Evolutionary conservation across 2,329 filamentous ascomycete genomes (phyloP), one percentile per base, ranked within the genome.

Genomic region (Botrytis byssoidea): DNA sequence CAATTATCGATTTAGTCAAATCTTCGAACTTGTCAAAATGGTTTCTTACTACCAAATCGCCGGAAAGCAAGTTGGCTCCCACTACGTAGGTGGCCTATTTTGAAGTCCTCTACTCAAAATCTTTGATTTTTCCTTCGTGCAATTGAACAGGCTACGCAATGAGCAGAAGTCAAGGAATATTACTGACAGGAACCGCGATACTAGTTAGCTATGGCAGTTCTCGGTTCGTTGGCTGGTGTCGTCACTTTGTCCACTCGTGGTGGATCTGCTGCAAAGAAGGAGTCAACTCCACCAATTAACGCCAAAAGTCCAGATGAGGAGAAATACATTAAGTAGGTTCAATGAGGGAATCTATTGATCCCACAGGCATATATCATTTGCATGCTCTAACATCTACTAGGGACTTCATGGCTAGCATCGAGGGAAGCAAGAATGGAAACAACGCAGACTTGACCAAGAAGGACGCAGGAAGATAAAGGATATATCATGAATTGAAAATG

Each of bases 321-420:
- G 77, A 81, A 74, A 70, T 82, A 81, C 74, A 81, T 82, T 74
- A 80, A 81, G 80, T 81, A 79, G 70, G 80, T 79, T 55, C 48
- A 20, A 6, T 25, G 14, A 22, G 32, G 12, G 37, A 6, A 70
- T 55, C 35, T 35, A 29, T 29, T 29, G 20, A 22, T n/a, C 3
- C n/a, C 18, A 46, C 37, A 46, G 37, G 55, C 44, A 9, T 25
- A 16, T 48, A 42, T 14, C 12, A 22, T 32, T 40, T 51, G 29
- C 37, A 44, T 44, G 18, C 7, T 70, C 66, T 74, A 37, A 74
- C 60, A 60, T 48, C 12, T 65, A 16, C 22, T 67, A 74, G 72
- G 72, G 72, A 74, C 20, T 74, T 74, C 25, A 37, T 76, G 51
- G 75, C 74, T 32, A 74, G 72, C 35, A 70, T 61, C 14, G 60